Evolutionary conservation across 495 filamentous ascomycete species (phyloP), one percentile per base, ranked within the genome.

Genomic region (Pseudoneurospora amorphoporcata): DNA sequence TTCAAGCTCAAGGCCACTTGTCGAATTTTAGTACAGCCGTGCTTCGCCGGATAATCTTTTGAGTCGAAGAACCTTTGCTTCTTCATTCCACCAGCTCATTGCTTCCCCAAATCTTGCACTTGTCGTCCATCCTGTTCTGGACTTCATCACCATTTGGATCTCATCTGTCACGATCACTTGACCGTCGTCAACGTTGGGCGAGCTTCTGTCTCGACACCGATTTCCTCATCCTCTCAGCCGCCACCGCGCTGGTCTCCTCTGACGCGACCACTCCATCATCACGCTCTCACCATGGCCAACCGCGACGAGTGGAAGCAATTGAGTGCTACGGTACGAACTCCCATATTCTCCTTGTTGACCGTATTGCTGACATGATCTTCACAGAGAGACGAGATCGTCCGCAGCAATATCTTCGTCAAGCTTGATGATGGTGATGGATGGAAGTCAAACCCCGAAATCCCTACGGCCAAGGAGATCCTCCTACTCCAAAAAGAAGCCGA

Each of bases 371-470:
- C 53, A 32, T 14, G 14, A 19, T 35, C 53, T 37, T 16, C 14
- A 32, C 53, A 65, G 53, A 65, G 53, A 65, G 53, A 65, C 53
- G 72, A 76, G 17, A 79, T 75, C 16, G 79, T 82, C 32, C 73
- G 78, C 14, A 40, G 74, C 0, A 79, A 82, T 53, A 70, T 82
- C 29, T 75, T 76, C 61, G 76, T 74, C 40, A 70, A 74, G 69
- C 43, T 76, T 40, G 32, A 71, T 61, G 35, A 74, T 39, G 47
- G 72, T 32, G 38, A 72, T 5, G 79, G 78, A 73, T 88, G 86
- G 86, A 79, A 76, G 37, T 75, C 69, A 9, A 76, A 78, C 9
- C 83, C 86, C 1, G 85, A 87, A 38, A 68, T 87, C 6, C 86
- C 86, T 8, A 82, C 79, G 0, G 69, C 81, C 2, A 71, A 73